Base-by-base conservation (phyloP, 2,329 filamentous ascomycete genomes). In the Cordyceps javanica region DNA sequence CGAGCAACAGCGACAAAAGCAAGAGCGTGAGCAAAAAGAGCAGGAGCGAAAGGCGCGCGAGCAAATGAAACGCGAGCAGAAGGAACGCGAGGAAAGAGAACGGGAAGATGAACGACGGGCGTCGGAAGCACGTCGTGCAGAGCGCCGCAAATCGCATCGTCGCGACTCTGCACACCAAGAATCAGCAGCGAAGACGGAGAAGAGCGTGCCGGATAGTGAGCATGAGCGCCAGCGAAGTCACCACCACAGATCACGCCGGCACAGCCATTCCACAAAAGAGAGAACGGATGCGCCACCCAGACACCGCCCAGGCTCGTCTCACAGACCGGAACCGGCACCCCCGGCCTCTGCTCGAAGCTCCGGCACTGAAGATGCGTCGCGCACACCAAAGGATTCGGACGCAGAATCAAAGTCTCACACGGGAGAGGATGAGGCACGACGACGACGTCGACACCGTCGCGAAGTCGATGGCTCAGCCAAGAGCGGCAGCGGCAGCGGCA, bases 191-290 rank as follows among this genome's bases (percentile, higher is more conserved):
- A 9, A 38, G 14, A 26, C 52, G 10, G 28, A 48, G 4, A 41
- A 16, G 21, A 44, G 45, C 36, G 32, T n/a, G 5, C 19, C 54
- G 3, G 21, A 44, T 8, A n/a, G 36, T 9, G 38, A 50, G 5
- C 36, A 51, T 26, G 55, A 55, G 30, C 53, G 25, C 51, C 34
- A 44, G 54, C 21, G 65, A n/a, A n/a, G n/a, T 48, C 74, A 72
- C 41, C 75, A 71, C 41, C 71, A 57, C 14, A 42, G 71, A 41
- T 76, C 75, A 44, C 75, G 72, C 26, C 73, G 75, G 7, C 70
- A 73, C 51, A 77, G 74, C 61, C 68, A 74, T 26, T 71, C 75
- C 5, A 67, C 67, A 38, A 69, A 73, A 3, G 67, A 69, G 36
- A 62, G 62, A 16, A 62, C 66, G 30, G 61, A 62, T 58, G 65